phyloP scores from a whole-genome alignment of 306 rosid species.

The Cucumis hystrix region DNA sequence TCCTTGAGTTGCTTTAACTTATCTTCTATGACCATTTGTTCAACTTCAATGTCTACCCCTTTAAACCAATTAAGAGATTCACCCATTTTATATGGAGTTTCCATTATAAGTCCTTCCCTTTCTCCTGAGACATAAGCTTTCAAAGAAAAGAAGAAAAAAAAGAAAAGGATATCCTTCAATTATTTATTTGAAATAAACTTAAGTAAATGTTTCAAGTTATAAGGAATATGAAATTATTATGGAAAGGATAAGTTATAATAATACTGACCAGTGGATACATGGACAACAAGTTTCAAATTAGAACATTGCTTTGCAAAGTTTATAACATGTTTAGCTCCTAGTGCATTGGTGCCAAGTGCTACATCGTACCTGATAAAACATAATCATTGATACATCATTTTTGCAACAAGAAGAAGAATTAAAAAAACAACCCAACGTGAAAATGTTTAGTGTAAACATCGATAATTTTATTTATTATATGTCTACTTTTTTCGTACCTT shows the following conservation, averaged over 20 bases:
- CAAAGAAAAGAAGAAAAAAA: too few species aligned
- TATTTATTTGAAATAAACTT: background rate
- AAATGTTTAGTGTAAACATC: too few species aligned
- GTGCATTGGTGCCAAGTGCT: slow-evolving; percentile 43
- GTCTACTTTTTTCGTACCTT: slow-evolving; percentile 22
- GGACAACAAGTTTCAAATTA: slow-evolving; percentile 42
- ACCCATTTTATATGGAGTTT: slow-evolving; percentile 38
- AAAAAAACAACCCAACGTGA: too few species aligned
- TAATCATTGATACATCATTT: too few species aligned
- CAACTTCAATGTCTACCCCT: slow-evolving; percentile 46
- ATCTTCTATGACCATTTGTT: slow-evolving; percentile 21
- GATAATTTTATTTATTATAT: background rate
- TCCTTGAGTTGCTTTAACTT: slow-evolving; percentile 26
- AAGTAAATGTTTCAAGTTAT: too few species aligned
- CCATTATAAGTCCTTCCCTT: slow-evolving; percentile 46
- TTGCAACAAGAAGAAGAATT: too few species aligned
- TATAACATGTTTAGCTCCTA: slow-evolving; percentile 53
- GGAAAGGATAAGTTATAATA: too few species aligned
- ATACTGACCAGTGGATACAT: slow-evolving; percentile 64
- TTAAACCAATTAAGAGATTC: slow-evolving; percentile 45
- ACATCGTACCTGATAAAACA: slow-evolving; percentile 40
- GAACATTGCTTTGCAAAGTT: slow-evolving; percentile 52
- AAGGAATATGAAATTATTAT: too few species aligned
- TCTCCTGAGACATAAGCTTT: slow-evolving; percentile 82
- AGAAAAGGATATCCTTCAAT: background rate